A percentile compares a stretch with the other conserved stretches of the same genome.
Evolutionary conservation across 2,329 filamentous ascomycete genomes (phyloP).

Genomic region (Verticillium nonalfalfae): DNA sequence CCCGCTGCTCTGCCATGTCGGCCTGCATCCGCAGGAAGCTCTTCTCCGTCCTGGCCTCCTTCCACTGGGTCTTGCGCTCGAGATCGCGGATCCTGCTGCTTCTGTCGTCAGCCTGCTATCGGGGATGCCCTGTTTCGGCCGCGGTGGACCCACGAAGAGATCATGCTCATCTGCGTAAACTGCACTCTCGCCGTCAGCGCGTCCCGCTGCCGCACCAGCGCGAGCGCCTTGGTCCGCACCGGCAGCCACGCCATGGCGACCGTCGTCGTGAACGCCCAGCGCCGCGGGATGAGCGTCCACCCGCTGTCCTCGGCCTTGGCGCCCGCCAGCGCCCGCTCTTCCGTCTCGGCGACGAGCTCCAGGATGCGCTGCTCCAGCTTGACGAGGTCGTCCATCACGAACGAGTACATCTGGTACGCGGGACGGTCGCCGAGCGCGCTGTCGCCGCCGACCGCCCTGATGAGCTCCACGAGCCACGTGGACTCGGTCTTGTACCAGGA

Average conservation of each 20-base stretch:
- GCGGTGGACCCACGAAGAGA: slow-evolving; percentile 29
- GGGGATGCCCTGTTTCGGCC: neutral
- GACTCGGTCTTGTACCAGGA: slow-evolving; percentile 44
- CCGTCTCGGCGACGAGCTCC: slow-evolving; percentile 36
- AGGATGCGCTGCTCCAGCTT: slow-evolving; percentile 36
- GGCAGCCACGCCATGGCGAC: slow-evolving; percentile 39
- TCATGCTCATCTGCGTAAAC: slow-evolving; percentile 42
- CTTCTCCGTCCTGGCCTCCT: slow-evolving; percentile 21
- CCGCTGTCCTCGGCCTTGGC: slow-evolving; percentile 13
- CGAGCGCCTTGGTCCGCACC: slow-evolving; percentile 35
- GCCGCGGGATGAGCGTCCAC: slow-evolving; percentile 30
- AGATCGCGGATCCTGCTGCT: slow-evolving; percentile 24
- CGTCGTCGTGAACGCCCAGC: slow-evolving; percentile 28
- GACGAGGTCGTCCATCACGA: slow-evolving; percentile 38
- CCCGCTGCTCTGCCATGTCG: slow-evolving; percentile 16
- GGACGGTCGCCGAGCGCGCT: slow-evolving; percentile 11
- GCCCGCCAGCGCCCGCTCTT: slow-evolving; percentile 19
- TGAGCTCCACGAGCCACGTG: slow-evolving; percentile 35
- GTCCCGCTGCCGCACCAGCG: slow-evolving; percentile 38
- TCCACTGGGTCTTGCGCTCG: slow-evolving; percentile 22
- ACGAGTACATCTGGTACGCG: slow-evolving; percentile 40
- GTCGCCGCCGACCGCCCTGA: slow-evolving; percentile 17
- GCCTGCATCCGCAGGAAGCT: slow-evolving; percentile 17
- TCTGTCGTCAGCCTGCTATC: neutral
- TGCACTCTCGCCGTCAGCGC: slow-evolving; percentile 35